phyloP scores from a whole-genome alignment of 2,329 filamentous ascomycete genomes.

The Chaetomium olivaceum region DNA sequence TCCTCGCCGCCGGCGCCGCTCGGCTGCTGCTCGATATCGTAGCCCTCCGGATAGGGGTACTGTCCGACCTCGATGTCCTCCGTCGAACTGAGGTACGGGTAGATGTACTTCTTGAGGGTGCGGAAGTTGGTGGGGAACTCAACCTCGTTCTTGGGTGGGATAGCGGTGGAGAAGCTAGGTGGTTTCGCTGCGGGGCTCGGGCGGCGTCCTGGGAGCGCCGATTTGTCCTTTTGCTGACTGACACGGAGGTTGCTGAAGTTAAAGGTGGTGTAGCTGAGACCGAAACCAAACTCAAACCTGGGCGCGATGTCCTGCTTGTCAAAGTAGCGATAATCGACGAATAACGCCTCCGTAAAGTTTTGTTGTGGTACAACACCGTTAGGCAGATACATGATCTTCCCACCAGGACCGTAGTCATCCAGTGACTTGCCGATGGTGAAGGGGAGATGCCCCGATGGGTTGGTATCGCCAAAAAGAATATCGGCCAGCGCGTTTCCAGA shows the following conservation, averaged over 20 bases:
- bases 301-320: constrained; percentile 74
- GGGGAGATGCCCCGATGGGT: constrained; percentile 76
- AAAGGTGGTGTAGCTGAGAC: constrained; percentile 79
- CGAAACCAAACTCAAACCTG: constrained; percentile 83
- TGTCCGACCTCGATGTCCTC: constrained; percentile 45
- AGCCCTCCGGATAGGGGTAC: constrained; percentile 58
- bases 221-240: constrained; percentile 49
- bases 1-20: constrained; percentile 70
- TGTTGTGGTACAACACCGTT: constrained; percentile 75
- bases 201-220: constrained; percentile 41
- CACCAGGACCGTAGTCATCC: constrained; percentile 74
- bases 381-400: constrained; percentile 67
- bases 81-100: constrained; percentile 63
- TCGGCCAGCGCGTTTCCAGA: constrained; percentile 80
- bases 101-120: constrained; percentile 69
- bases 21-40: constrained; percentile 48
- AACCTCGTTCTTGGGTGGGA: constrained; percentile 57
- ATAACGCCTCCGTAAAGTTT: constrained; percentile 78
- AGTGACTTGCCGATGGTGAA: constrained; percentile 80
- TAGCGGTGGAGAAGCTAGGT: constrained; percentile 53
- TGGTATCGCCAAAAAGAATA: constrained; percentile 75
- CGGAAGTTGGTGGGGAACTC: constrained; percentile 63
- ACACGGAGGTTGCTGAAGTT: constrained; percentile 57
- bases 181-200: constrained; percentile 47
- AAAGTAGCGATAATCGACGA: constrained; percentile 88